phyloP scores from a whole-genome alignment of 768 basidiomycete species.

The Crassisporium funariophilum region DNA sequence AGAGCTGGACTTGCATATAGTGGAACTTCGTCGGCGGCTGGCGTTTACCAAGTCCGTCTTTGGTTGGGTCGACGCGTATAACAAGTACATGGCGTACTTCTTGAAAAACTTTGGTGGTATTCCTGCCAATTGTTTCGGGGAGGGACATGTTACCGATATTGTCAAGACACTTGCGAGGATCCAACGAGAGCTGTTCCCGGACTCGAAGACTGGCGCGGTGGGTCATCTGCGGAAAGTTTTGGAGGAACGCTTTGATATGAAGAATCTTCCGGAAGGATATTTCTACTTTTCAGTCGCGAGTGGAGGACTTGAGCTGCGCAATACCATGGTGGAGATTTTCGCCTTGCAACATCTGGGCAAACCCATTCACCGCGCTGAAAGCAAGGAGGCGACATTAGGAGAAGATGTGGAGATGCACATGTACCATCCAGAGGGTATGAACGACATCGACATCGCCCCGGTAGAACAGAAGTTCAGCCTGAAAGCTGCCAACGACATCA shows the following conservation, averaged over 20 bases:
- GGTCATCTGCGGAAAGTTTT: slow-evolving; percentile 26
- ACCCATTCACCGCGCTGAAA: slow-evolving; percentile 7
- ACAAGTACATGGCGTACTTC: slow-evolving; percentile 43
- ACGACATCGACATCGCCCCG: too few species aligned
- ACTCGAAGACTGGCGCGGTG: slow-evolving; percentile 20
- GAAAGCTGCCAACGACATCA: too few species aligned
- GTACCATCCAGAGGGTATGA: neutral
- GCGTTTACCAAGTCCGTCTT: slow-evolving; percentile 36
- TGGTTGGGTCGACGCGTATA: slow-evolving; percentile 40
- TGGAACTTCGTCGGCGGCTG: slow-evolving; percentile 39
- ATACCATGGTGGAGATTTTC: slow-evolving; percentile 40
- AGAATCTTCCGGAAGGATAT: slow-evolving; percentile 40
- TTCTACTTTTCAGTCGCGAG: slow-evolving; percentile 39
- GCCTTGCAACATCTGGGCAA: slow-evolving; percentile 22
- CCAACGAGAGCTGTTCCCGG: slow-evolving; percentile 33
- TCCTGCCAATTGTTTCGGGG: slow-evolving; percentile 35
- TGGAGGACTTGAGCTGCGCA: slow-evolving; percentile 40
- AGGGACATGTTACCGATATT: slow-evolving; percentile 31
- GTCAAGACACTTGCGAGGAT: slow-evolving; percentile 34
- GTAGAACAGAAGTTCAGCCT: too few species aligned
- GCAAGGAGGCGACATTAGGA: slow-evolving; percentile 5
- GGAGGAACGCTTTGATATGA: slow-evolving; percentile 31
- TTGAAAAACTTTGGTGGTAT: slow-evolving; percentile 36
- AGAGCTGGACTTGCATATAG: slow-evolving; percentile 38
- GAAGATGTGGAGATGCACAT: too few species aligned